phyloP scores from a whole-genome alignment of 352 stramenopile genomes.

The Globisporangium yorkense region DNA sequence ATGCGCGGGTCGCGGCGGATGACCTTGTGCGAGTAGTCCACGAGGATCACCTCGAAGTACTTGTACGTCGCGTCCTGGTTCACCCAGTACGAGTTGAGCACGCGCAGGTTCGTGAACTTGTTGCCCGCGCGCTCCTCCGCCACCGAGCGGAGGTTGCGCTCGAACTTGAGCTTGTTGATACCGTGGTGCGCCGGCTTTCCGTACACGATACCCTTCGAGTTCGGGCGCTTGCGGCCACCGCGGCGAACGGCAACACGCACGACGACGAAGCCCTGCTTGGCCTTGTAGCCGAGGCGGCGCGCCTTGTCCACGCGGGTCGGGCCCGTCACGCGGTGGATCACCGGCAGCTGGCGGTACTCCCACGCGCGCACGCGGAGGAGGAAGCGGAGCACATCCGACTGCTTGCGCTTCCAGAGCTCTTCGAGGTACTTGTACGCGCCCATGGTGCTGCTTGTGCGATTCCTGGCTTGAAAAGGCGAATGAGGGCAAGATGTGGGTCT shows the following conservation, averaged over 20 bases:
- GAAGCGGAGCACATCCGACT: constrained; percentile 99
- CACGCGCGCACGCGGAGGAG: constrained; percentile 96
- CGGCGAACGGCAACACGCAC: constrained; percentile 97
- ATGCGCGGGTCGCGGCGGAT: constrained; percentile 99
- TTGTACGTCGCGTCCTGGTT: constrained; percentile 99
- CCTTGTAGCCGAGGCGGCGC: constrained; percentile 99
- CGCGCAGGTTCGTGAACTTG: constrained; percentile 97
- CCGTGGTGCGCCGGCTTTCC: constrained; percentile 99
- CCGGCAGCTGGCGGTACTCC: constrained; percentile 98
- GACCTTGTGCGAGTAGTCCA: constrained; percentile 96
- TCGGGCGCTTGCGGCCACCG: constrained; percentile 98
- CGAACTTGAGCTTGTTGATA: constrained; percentile 99
- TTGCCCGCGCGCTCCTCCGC: constrained; percentile 98
- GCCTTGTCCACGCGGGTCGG: constrained; percentile 99
- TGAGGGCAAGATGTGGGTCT: constrained; percentile 1
- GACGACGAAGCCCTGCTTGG: constrained; percentile 99
- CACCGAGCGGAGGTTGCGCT: constrained; percentile 96
- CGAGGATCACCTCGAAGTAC: constrained; percentile 99
- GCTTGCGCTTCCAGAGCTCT: constrained; percentile 99
- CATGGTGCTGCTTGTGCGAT: constrained; percentile 70
- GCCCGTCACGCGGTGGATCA: constrained; percentile 92
- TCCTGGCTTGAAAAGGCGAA: constrained; percentile 43
- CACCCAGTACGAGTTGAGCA: constrained; percentile 99
- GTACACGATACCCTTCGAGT: constrained; percentile 99
- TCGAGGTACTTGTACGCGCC: constrained; percentile 99